A percentile compares a stretch with the other conserved stretches of the same genome.
These are phyloP conservation scores for Triadica sebifera DNA, from an alignment of 345 rosid genomes.

Conservation along the genomic window DNA sequence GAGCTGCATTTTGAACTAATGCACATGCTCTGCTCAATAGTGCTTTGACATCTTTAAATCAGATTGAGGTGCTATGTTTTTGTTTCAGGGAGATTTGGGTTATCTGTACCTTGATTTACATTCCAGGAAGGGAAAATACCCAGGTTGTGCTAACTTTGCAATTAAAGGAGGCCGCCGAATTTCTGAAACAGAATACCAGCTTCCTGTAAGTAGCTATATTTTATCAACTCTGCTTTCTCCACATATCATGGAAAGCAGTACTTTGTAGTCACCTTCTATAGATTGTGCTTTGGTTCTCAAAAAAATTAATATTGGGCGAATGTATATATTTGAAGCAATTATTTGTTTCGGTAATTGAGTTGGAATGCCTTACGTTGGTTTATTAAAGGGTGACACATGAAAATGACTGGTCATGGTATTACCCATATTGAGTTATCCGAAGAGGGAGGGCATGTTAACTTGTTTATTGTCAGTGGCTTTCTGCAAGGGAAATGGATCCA, in stretches of 20 bases:
- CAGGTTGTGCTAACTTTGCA: slow-evolving; percentile 97
- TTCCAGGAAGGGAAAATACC: slow-evolving; percentile 81
- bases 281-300: not conserved
- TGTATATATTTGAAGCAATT: not conserved
- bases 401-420: not conserved
- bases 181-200: slow-evolving; percentile 86
- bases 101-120: slow-evolving; percentile 85
- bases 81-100: slow-evolving; percentile 87
- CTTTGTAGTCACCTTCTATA: not conserved
- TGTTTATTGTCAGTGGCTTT: not conserved
- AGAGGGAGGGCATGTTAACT: not conserved
- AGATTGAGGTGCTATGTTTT: slow-evolving; percentile 1
- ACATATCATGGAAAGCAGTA: not conserved
- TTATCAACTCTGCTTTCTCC: not conserved
- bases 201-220: slow-evolving; percentile 61
- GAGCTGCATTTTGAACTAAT: slow-evolving; percentile 1
- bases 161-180: slow-evolving; percentile 78
- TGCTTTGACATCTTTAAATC: not conserved
- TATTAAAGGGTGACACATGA: not conserved
- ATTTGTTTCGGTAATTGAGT: not conserved
- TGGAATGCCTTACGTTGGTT: not conserved
- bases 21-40: not conserved
- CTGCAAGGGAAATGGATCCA: not conserved
- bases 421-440: not conserved
- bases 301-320: not conserved